These are phyloP conservation scores for Dendryphion nanum DNA, from an alignment of 2,329 filamentous ascomycete species.

Conservation along the genomic window DNA sequence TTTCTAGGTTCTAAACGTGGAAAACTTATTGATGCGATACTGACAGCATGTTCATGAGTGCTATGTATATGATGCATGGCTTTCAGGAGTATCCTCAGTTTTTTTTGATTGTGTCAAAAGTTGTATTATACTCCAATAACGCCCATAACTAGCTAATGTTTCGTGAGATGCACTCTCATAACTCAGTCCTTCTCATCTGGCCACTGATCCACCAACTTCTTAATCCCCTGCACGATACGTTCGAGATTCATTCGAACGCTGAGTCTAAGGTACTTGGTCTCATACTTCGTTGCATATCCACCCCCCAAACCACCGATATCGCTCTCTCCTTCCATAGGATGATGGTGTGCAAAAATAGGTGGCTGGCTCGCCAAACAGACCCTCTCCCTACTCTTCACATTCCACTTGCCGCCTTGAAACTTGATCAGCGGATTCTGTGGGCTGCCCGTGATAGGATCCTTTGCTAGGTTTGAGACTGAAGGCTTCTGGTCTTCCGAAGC, in stretches of 20 bases:
- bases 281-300: constrained; percentile 28
- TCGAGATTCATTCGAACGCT: constrained; percentile 34
- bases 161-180: too few relatives aligned
- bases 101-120: too few relatives aligned
- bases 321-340: constrained; percentile 27
- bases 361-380: constrained; percentile 27
- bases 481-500: constrained; percentile 22
- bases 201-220: constrained; percentile 29
- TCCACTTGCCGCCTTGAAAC: not conserved
- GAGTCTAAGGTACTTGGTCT: constrained; percentile 31
- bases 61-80: too few relatives aligned
- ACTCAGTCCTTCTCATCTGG: constrained; percentile 21
- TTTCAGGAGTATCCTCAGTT: too few relatives aligned
- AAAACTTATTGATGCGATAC: too few relatives aligned
- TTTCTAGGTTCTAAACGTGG: not conserved
- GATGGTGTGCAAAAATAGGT: constrained; percentile 31
- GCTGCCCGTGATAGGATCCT: not conserved
- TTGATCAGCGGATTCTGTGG: constrained; percentile 1
- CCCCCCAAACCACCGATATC: constrained; percentile 31
- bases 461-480: not conserved
- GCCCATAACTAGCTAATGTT: too few relatives aligned
- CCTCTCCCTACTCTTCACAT: constrained; percentile 15
- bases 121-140: too few relatives aligned
- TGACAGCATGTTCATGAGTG: too few relatives aligned
- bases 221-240: constrained; percentile 19